phyloP scores from a whole-genome alignment of 75 land plant genomes.

The Cryptomeria japonica region DNA sequence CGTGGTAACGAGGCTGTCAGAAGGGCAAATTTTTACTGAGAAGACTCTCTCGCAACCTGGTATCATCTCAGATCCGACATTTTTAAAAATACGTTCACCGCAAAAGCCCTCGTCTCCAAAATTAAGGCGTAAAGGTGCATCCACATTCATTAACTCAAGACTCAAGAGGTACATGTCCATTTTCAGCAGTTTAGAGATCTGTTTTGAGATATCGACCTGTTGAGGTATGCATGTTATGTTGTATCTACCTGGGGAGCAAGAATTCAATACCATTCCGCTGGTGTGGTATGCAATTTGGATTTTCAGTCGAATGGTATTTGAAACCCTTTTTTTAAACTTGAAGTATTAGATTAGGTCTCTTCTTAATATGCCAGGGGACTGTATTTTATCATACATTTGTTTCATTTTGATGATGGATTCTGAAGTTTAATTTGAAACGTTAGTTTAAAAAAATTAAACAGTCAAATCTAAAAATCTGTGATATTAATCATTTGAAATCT shows the following conservation, averaged over 20 bases:
- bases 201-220: neutral
- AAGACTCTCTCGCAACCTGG: constrained; percentile 56
- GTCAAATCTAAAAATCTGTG: too few relatives aligned
- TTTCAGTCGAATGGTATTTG: neutral
- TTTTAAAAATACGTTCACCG: neutral
- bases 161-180: neutral
- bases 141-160: neutral
- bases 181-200: neutral
- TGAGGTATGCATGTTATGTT: neutral
- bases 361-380: neutral
- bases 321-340: neutral
- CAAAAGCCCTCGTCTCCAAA: neutral
- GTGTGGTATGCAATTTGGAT: neutral
- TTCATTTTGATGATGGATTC: too few relatives aligned
- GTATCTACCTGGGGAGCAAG: neutral
- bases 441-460: too few relatives aligned
- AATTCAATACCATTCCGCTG: neutral
- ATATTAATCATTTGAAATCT: neutral
- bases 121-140: neutral
- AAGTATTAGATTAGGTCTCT: neutral
- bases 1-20: constrained; percentile 62
- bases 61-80: constrained; percentile 25
- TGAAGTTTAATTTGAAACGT: too few relatives aligned
- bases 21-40: constrained; percentile 31
- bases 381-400: neutral